Conservation (phyloP, 345 rosid genomes). For the Populus deltoides region DNA sequence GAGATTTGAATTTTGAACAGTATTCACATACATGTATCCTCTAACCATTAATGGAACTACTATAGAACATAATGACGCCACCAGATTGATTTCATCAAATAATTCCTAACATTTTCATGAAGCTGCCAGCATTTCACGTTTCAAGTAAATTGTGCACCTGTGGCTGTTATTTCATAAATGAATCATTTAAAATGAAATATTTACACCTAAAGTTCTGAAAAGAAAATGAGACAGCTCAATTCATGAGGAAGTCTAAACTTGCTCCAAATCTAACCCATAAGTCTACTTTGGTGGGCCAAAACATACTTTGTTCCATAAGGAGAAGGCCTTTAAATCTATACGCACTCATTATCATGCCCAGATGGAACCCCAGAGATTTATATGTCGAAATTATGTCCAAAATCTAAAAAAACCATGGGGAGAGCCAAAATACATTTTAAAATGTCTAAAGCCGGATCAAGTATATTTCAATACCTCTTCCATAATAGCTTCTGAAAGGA, state of each 20-base stretch:
- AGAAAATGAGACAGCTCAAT: background rate
- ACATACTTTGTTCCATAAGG: background rate
- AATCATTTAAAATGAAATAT: background rate
- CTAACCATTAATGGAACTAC: background rate
- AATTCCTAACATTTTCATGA: background rate
- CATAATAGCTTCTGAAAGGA: slow-evolving; percentile 96
- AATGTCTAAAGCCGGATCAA: background rate
- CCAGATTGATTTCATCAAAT: background rate
- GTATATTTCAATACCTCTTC: slow-evolving; percentile 66
- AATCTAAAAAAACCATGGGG: background rate
- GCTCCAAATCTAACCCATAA: background rate
- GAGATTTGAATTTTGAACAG: background rate
- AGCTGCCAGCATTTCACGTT: background rate
- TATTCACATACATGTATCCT: background rate
- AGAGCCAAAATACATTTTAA: background rate
- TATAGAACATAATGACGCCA: background rate
- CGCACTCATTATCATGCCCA: background rate
- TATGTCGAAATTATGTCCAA: background rate
- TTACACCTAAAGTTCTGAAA: background rate
- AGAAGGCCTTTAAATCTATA: background rate
- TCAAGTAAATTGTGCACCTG: background rate
- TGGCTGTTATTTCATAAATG: background rate
- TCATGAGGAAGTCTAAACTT: background rate
- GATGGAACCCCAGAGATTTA: background rate
- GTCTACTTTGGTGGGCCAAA: background rate